Conservation (phyloP, 176 grass and related monocot species). For the Carex parvula region DNA sequence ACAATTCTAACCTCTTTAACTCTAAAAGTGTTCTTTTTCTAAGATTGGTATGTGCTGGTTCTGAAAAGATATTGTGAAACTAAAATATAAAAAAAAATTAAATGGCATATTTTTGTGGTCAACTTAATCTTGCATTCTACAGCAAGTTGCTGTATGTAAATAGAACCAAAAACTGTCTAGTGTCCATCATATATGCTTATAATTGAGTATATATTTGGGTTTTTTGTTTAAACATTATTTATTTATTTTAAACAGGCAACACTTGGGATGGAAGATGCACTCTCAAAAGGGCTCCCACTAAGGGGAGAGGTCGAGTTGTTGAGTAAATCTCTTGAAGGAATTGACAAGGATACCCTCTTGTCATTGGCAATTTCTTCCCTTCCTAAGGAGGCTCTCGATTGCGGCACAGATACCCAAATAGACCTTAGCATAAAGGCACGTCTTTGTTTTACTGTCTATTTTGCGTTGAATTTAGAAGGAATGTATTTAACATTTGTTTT, state of each 20-base stretch:
- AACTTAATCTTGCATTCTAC: neutral
- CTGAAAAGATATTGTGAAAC: neutral
- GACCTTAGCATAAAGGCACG: constrained; percentile 75
- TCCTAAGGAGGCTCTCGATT: constrained; percentile 77
- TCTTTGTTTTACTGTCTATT: constrained; percentile 19
- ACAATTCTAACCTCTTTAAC: neutral
- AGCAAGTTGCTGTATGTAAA: neutral
- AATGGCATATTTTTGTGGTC: neutral
- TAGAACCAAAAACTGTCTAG: neutral
- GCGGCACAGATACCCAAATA: constrained; percentile 66
- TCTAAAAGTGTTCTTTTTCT: neutral
- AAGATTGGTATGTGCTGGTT: neutral
- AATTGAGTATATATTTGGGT: neutral
- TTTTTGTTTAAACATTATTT: neutral
- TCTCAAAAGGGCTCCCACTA: constrained; percentile 77
- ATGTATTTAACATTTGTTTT: neutral
- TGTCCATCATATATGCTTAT: neutral
- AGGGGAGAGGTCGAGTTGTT: constrained; percentile 61
- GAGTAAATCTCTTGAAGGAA: constrained; percentile 70
- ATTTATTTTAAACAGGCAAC: constrained; percentile 44
- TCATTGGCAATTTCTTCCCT: constrained; percentile 73
- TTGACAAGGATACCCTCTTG: constrained; percentile 94
- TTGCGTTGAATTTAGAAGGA: constrained; percentile 23
- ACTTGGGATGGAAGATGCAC: constrained; percentile 77
- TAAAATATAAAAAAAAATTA: neutral